Base-by-base conservation (phyloP, 306 rosid species). In the Cucumis cinereus region DNA sequence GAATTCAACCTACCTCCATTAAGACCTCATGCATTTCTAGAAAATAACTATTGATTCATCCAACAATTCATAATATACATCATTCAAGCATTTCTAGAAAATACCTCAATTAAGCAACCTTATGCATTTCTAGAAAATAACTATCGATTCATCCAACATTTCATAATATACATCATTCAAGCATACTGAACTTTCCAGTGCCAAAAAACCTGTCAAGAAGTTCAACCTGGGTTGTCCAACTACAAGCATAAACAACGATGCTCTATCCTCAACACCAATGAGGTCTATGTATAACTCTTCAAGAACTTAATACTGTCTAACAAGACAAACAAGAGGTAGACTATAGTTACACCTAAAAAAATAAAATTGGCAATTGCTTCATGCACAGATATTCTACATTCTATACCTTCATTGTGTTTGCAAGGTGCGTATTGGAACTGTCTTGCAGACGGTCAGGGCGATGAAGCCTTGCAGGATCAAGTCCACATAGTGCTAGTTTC, bases 371-470 rank as follows among this genome's bases (percentile, higher is more conserved):
- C 69, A 14, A 35, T 75, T 56, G 68, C 66, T 40, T 36, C 16
- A 62, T 58, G 33, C 38, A 16, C 4, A 57, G 28, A 70, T 58
- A 56, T 23, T 77, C 75, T 38, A 66, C 20, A 56, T 69, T 30
- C 76, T 50, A 68, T 36, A 91, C 98, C 98, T 91, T 93, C 78
- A 89, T 84, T 69, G 88, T 78, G 81, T 93, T 93, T 84, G 90
- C 85, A 75, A 89, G 84, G 73, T 89, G 88, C 74, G 87, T 45
- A 69, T 86, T 89, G 14, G 84, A 38, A 78, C 85, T 83, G 88
- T 93, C 96, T 81, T 91, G 92, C 71, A 93, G 87, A 79, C 98
- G 97, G 82, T 93, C 98, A 79, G 90, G 88, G 6, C 86, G 90
- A 80, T 91, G 88, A 84, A 93, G 98, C 24, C 83, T 82, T 60